phyloP scores from a whole-genome alignment of 2,329 filamentous ascomycete genomes.

The Leptoxyphium fumago region DNA sequence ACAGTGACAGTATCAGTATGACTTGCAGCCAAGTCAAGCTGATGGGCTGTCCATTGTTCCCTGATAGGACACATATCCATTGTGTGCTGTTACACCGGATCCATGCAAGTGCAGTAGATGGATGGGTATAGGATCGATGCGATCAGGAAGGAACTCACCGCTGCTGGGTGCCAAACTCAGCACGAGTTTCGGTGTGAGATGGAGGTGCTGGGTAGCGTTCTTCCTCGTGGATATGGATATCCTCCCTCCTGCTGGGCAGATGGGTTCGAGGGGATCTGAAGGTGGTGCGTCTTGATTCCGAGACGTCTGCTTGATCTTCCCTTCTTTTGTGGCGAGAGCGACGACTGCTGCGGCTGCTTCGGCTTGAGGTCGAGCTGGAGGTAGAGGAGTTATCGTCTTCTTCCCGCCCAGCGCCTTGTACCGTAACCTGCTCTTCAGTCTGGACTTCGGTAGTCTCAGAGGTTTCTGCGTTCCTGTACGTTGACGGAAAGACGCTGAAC shows the following conservation, averaged over 20 bases:
- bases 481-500: constrained; percentile 99
- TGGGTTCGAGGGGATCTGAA: not conserved
- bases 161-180: constrained; percentile 34
- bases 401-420: constrained; percentile 89
- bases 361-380: not conserved
- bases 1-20: no score
- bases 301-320: not conserved
- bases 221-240: constrained; percentile 23
- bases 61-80: no score
- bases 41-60: no score
- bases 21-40: no score
- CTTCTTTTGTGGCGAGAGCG: not conserved
- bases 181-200: constrained; percentile 13
- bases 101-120: no score
- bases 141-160: constrained; percentile 26
- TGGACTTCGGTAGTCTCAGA: constrained; percentile 53
- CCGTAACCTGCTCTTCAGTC: constrained; percentile 79
- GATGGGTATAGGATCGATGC: no score
- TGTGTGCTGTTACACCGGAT: no score
- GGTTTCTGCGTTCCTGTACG: constrained; percentile 65
- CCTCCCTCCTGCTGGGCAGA: constrained; percentile 12
- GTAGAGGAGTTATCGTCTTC: constrained; percentile 26
- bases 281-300: not conserved
- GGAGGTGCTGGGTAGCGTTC: constrained; percentile 18
- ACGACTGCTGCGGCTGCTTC: not conserved